A percentile compares a stretch with the other conserved stretches of the same genome.
Conservation (phyloP, 1,284 basidiomycete species). For the Mycosarcoma maydis region DNA sequence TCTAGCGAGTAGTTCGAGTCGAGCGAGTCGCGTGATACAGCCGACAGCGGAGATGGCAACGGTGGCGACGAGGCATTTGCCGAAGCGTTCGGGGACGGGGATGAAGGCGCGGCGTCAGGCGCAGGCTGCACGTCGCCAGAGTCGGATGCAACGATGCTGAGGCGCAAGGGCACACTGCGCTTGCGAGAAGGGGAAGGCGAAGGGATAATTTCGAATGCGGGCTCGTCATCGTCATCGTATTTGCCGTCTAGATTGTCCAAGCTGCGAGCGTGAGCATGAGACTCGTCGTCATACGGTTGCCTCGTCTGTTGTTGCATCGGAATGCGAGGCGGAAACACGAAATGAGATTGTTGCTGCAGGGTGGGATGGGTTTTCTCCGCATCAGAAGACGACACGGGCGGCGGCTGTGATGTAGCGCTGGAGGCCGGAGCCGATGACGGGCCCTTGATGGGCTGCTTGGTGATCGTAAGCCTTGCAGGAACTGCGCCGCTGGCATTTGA, state of each 20-base stretch:
- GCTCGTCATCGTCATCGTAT: conserved; percentile 33
- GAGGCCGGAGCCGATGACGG: conserved; percentile 21
- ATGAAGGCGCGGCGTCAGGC: conserved; percentile 2
- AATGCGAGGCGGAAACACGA: conserved; percentile 25
- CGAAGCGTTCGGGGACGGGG: conserved; percentile 2
- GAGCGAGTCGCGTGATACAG: conserved; percentile 26
- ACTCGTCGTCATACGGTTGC: neutral
- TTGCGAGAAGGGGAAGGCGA: conserved; percentile 36
- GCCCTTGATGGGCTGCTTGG: conserved; percentile 15
- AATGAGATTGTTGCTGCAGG: conserved; percentile 3
- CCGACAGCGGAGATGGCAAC: conserved; percentile 7
- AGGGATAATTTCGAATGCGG: conserved; percentile 30
- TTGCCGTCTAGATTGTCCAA: conserved; percentile 12
- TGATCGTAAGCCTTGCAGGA: conserved; percentile 16
- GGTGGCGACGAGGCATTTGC: conserved; percentile 9
- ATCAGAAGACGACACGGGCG: neutral
- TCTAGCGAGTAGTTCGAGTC: conserved; percentile 22
- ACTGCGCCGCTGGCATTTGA: neutral
- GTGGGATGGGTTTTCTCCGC: neutral
- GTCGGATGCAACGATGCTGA: neutral
- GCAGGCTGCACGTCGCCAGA: neutral
- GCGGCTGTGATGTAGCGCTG: conserved; percentile 1
- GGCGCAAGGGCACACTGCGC: conserved; percentile 3
- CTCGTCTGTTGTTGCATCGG: neutral
- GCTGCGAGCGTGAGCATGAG: conserved; percentile 9